phyloP scores from a whole-genome alignment of 2,329 filamentous ascomycete genomes.

The Metarhizium humberi region DNA sequence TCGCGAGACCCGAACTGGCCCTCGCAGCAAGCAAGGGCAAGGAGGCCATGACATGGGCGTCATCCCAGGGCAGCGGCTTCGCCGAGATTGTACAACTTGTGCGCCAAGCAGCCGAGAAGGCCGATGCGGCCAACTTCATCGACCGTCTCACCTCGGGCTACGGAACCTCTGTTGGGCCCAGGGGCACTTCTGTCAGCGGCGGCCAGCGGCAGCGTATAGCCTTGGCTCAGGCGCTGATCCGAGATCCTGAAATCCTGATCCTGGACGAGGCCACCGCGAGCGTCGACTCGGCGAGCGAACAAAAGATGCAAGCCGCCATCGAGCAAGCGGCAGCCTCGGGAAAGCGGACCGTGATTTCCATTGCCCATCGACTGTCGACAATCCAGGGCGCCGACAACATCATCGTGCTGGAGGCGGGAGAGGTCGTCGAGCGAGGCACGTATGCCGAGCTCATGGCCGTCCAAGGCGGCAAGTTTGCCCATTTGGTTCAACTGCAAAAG shows the following conservation, averaged over 20 bases:
- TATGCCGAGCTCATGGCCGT: slow-evolving; percentile 44
- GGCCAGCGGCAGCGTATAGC: slow-evolving; percentile 55
- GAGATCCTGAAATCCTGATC: slow-evolving; percentile 36
- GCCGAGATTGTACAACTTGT: neutral
- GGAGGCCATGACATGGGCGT: neutral
- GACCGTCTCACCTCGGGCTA: neutral
- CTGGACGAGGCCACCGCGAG: slow-evolving; percentile 42
- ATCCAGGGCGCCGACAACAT: slow-evolving; percentile 51
- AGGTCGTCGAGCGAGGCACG: slow-evolving; percentile 47
- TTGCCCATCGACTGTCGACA: slow-evolving; percentile 19
- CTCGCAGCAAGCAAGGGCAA: slow-evolving; percentile 9
- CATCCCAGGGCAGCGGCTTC: neutral
- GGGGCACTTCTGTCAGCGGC: slow-evolving; percentile 51
- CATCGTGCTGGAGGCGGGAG: slow-evolving; percentile 48
- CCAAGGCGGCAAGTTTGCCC: too few species aligned
- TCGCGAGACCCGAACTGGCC: slow-evolving; percentile 29
- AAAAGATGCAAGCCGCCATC: slow-evolving; percentile 3
- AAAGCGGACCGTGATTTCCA: slow-evolving; percentile 1
- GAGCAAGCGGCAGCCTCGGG: neutral
- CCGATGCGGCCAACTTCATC: neutral
- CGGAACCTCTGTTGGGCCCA: slow-evolving; percentile 39
- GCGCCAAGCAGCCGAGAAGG: neutral
- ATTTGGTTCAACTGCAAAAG: too few species aligned
- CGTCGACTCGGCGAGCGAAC: slow-evolving; percentile 4
- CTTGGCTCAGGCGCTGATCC: slow-evolving; percentile 34